These are phyloP conservation scores for Naganishia onofrii DNA, from an alignment of 768 basidiomycete species.

Conservation along the genomic window DNA sequence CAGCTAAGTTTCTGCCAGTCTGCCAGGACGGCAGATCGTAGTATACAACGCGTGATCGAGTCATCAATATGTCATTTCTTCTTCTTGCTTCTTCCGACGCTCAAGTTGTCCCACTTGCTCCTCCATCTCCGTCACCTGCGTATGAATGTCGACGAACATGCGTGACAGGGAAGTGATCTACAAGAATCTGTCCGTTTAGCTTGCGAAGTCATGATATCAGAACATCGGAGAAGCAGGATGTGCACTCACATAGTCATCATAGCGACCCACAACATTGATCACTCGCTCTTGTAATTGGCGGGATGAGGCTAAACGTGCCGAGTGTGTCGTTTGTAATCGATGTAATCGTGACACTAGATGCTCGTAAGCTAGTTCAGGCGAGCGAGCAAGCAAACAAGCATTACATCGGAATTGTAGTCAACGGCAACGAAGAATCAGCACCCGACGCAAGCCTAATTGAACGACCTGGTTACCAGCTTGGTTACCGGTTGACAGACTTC, in stretches of 20 bases:
- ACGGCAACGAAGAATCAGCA: neutral
- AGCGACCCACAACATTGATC: constrained; percentile 17
- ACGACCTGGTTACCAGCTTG: too few relatives aligned
- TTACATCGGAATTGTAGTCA: too few relatives aligned
- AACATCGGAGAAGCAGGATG: neutral
- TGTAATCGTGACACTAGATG: neutral
- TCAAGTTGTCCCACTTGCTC: constrained; percentile 22
- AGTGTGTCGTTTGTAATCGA: neutral
- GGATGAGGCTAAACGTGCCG: constrained; percentile 3
- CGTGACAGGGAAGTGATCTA: constrained; percentile 21
- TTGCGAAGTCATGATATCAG: too few relatives aligned
- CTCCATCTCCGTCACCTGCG: constrained; percentile 23
- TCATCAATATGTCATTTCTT: constrained; percentile 26
- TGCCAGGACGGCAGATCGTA: neutral
- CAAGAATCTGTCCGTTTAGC: neutral
- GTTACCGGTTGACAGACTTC: neutral
- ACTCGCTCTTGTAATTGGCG: constrained; percentile 16
- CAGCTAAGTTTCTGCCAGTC: neutral
- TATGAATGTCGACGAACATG: constrained; percentile 21
- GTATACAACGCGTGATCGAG: neutral
- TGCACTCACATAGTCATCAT: constrained; percentile 30
- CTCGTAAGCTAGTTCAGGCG: constrained; percentile 12
- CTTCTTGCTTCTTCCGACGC: constrained; percentile 21
- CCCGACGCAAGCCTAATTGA: too few relatives aligned
- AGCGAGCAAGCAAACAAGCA: too few relatives aligned